Evolutionary conservation across 345 rosid species (phyloP), one percentile per base, ranked within the genome.

Genomic region (Anastatica hierochuntica): DNA sequence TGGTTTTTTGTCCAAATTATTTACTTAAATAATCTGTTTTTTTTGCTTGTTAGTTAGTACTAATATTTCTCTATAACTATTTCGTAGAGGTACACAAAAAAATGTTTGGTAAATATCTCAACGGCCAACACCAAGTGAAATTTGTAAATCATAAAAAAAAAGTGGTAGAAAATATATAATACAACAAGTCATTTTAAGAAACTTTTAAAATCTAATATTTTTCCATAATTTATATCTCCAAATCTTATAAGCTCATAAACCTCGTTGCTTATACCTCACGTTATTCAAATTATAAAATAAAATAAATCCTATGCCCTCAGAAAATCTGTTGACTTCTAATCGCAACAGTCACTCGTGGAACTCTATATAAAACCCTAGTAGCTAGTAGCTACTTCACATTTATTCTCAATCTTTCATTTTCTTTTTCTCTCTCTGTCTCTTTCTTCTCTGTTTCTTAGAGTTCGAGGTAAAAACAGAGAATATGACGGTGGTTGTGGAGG

Each of bases 401-500:
- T 38, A 10, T 16, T 40, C 18, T 64, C 37, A 30, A 12, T 38
- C 11, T 41, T 43, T 16, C 41, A 20, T 20, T 1, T 21, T 8
- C 15, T 20, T 1, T 21, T 8, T 21, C 37, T 30, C 21, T 29
- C 7, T 53, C 12, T 46, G 3, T 37, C 8, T 62, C 38, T n/a
- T 27, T 62, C 24, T 34, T 17, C 35, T 63, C 48, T 36, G 48
- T 8, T 33, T n/a, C n/a, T n/a, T n/a, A n/a, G n/a, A n/a, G n/a
- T n/a, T n/a, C n/a, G 1, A 14, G 10, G 18, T 52, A 18, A 33
- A 62, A 30, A 35, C 31, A 37, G 48, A 64, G 53, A 50, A 51
- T 6, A 66, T 58, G 71, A 21, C 53, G 33, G 34, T n/a, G 23
- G 52, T 30, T 50, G 64, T 82, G 37, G 80, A 55, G 63, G 83